Evolutionary conservation across 2,329 filamentous ascomycete species (phyloP), one percentile per base, ranked within the genome.

Genomic region (Fusarium lyarnte): DNA sequence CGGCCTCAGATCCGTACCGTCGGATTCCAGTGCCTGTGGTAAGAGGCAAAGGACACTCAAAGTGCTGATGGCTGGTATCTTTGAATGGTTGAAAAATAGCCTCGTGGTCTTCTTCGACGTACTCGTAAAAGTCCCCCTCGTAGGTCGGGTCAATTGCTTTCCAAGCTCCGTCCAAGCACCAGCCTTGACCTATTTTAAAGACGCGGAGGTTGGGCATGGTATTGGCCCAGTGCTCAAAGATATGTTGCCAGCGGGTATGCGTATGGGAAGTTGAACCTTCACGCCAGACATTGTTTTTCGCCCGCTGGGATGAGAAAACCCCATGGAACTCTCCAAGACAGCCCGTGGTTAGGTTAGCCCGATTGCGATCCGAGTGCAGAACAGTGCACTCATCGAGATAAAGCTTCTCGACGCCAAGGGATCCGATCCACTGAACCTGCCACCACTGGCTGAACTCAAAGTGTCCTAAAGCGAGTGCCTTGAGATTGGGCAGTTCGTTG

Each of bases 381-480:
- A 84, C 82, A 5, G 79, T 73, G 52, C 84, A 86, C 55, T 83
- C 77, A 49, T 85, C 83, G 0, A 87, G 76, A 19, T 82, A 79
- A 0, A 87, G 77, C 45, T 82, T 79, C 31, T 81, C 69, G 4
- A 69, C 27, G 13, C 70, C 75, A 16, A 86, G 80, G 0, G 79
- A 79, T 0, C 82, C 71, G 14, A 87, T 80, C 84, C 84, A 86
- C 17, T 83, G 81, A 2, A 86, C 68, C 57, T 87, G 84, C 77
- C 81, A 82, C 46, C 84, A 80, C 29, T 85, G 79, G 8, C 79
- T 79, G 63, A 87, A 85, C 5, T 79, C 78, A 43, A 80, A 84
- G 7, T 80, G 81, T 1, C 82, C 82, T 0, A 87, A 67, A 0
- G 79, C 75, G 0, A 87, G 76, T 0, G 80, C 77, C 39, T 78